Base-by-base conservation (phyloP, 352 stramenopile genomes). In the Globisporangium paddicum region DNA sequence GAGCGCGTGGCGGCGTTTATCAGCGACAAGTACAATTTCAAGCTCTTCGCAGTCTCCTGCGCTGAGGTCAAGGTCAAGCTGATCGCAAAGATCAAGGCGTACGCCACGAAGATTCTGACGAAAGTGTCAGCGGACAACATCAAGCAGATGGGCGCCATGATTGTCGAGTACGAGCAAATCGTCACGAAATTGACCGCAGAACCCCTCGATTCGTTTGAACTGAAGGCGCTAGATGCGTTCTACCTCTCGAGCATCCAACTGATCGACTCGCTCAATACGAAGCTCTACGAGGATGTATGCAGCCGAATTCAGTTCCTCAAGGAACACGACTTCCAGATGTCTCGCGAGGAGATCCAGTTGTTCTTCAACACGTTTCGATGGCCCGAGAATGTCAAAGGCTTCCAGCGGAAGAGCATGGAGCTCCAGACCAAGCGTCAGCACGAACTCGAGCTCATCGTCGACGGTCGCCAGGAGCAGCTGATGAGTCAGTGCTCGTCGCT, bases 291-390 rank as follows among this genome's bases (percentile, higher is more conserved):
- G 6, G 79, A 93, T 38, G 74, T 96, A 21, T 89, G 85, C 46
- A 72, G 73, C 21, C 72, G 82, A n/a, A 65, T 95, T 28, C 80
- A 87, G 54, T 98, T 98, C 49, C 72, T 98, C 6, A 86, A 96
- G 21, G 75, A 87, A 32, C 88, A 97, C 51, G 83, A 95, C 55
- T 96, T 89, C 61, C 73, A 85, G 18, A 87, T 95, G 69, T 71
- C 72, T 18, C 76, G 90, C 0, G 93, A 98, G 44, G 91, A 98
- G 45, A 79, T 98, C 10, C 83, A 96, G 62, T 72, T 95, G 23
- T 95, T 97, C 55, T 91, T 95, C 60, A 94, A 77, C 23, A 94
- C 87, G 11, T 96, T 93, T 60, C 75, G 86, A 8, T 98, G 91
- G 93, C 91, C 93, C 8, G 83, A 94, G 54, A 95, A 89, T 34